Conservation (phyloP, 1,139 yeast genomes). For the Eremothecium cymbalariae region DNA sequence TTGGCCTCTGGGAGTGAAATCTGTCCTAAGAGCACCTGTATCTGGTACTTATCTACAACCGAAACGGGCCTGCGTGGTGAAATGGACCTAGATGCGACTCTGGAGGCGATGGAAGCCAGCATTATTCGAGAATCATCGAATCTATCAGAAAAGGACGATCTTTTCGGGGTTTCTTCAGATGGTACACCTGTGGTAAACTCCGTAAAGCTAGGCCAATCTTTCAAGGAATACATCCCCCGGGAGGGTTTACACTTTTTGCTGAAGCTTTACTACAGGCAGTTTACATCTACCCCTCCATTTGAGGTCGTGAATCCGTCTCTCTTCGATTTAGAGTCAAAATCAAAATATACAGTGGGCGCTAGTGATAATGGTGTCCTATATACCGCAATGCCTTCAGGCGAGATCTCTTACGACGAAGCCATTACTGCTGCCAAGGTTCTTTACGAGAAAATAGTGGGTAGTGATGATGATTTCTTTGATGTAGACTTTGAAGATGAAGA, state of each 20-base stretch:
- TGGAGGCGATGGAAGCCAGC: conserved; percentile 68
- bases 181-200: conserved; percentile 71
- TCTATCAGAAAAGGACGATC: conserved; percentile 45
- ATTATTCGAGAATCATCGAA: conserved; percentile 70
- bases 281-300: conserved; percentile 48
- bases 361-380: conserved; percentile 47
- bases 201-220: conserved; percentile 75
- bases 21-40: conserved; percentile 79
- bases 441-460: conserved; percentile 73
- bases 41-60: conserved; percentile 81
- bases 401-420: conserved; percentile 83
- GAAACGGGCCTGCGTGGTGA: conserved; percentile 68
- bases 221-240: conserved; percentile 75
- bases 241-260: conserved; percentile 70
- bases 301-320: conserved; percentile 38
- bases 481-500: conserved; percentile 95
- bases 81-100: conserved; percentile 71
- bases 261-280: conserved; percentile 75
- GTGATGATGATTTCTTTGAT: conserved; percentile 92
- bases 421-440: conserved; percentile 71
- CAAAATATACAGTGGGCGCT: conserved; percentile 26
- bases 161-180: conserved; percentile 49
- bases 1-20: conserved; percentile 87
- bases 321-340: conserved; percentile 30
- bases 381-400: conserved; percentile 68